phyloP scores from a whole-genome alignment of 2,329 filamentous ascomycete species.

The Dothidotthia symphoricarpi region DNA sequence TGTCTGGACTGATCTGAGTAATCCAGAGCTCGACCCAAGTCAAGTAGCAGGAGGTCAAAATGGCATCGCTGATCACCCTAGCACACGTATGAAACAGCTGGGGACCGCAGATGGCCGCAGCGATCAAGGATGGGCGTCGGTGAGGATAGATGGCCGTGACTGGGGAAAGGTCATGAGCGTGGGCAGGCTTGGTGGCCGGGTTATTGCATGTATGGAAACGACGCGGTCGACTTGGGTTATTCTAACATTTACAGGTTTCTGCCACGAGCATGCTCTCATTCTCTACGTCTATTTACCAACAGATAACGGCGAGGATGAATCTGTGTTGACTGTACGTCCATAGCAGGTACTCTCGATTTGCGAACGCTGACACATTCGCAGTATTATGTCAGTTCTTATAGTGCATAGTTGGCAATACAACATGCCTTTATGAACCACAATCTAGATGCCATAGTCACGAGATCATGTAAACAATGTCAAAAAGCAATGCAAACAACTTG shows the following conservation, averaged over 20 bases:
- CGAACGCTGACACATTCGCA: constrained; percentile 21
- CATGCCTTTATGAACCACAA: constrained; percentile 6
- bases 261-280: constrained; percentile 75
- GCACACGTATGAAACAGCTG: constrained; percentile 68
- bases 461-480: too few species aligned
- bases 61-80: constrained; percentile 73
- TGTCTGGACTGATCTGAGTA: constrained; percentile 80
- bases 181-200: constrained; percentile 80
- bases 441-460: constrained; percentile 5
- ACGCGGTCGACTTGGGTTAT: not conserved
- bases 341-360: not conserved
- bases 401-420: constrained; percentile 34
- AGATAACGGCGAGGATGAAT: constrained; percentile 68
- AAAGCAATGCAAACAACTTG: too few species aligned
- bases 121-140: constrained; percentile 81
- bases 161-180: constrained; percentile 95
- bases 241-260: constrained; percentile 56
- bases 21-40: constrained; percentile 79
- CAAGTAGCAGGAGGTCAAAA: constrained; percentile 67
- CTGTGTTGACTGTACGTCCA: constrained; percentile 66
- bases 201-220: constrained; percentile 73
- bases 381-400: constrained; percentile 62
- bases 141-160: constrained; percentile 88
- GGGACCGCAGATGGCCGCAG: constrained; percentile 61
- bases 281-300: constrained; percentile 78